Percentiles rank a stretch among this genome's conserved stretches.
Evolutionary conservation across 371 early-diverging fungal genomes (phyloP).

Genomic region (Mucor sp.): DNA sequence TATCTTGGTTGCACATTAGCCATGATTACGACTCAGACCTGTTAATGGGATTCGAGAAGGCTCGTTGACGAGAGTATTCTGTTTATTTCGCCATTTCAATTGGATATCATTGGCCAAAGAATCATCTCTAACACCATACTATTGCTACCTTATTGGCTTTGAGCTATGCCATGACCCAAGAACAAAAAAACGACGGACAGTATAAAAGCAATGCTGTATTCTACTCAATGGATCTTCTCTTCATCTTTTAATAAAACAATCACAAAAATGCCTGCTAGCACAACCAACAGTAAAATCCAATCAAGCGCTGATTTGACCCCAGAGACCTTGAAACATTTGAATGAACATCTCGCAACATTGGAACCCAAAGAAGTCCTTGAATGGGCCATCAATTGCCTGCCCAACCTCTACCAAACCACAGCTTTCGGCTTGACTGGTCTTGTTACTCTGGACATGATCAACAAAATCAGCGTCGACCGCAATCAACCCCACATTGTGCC

Average conservation of each 20-base stretch:
- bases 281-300: conserved; percentile 27
- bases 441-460: conserved; percentile 77
- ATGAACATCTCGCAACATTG: conserved; percentile 59
- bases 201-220: not conserved
- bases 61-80: conserved; percentile 26
- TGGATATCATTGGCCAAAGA: conserved; percentile 29
- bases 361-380: conserved; percentile 82
- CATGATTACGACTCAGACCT: conserved; percentile 20
- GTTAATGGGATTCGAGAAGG: conserved; percentile 20
- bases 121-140: conserved; percentile 22
- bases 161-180: not conserved
- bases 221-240: not conserved
- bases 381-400: conserved; percentile 85
- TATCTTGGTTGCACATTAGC: conserved; percentile 8
- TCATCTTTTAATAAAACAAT: not conserved
- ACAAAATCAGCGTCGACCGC: conserved; percentile 61
- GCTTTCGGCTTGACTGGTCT: conserved; percentile 90
- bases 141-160: conserved; percentile 19
- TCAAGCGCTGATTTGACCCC: conserved; percentile 55
- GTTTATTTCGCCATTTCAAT: conserved; percentile 37
- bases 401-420: conserved; percentile 88
- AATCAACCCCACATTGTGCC: conserved; percentile 66
- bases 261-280: conserved; percentile 30
- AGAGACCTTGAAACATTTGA: conserved; percentile 66
- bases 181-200: not conserved